Base-by-base conservation (phyloP, 352 stramenopile species). In the Pilasporangium apinafurcum region DNA sequence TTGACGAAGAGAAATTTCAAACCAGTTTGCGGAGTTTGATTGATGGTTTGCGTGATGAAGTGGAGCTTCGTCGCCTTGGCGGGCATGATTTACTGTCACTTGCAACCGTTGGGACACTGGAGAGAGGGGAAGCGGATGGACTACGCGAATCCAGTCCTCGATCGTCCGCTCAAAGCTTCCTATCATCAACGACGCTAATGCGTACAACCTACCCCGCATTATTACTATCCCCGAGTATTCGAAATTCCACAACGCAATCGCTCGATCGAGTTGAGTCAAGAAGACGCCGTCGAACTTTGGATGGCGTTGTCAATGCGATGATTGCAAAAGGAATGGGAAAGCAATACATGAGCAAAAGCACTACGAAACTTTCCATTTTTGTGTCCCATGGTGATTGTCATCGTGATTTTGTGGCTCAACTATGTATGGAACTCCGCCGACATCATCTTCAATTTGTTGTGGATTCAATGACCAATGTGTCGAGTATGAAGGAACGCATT, bases 341-440 rank as follows among this genome's bases (percentile, higher is more conserved):
- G n/a, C n/a, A n/a, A n/a, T n/a, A n/a, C n/a, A n/a, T n/a, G n/a
- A n/a, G n/a, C n/a, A n/a, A n/a, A n/a, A n/a, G n/a, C n/a, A n/a
- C n/a, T n/a, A 13, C 56, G 18, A 40, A 52, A 13, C 64, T 76
- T 18, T 87, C 68, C 8, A 71, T 92, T 14, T 88, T 92, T 44
- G 55, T 92, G 8, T 84, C 71, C 12, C 80, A 92, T 26, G 80
- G 80, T 5, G 77, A 90, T 41, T 84, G 67, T 34, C 80, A 90
- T 50, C 59, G 53, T 2, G 62, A 81, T 44, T 90, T 92, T 37
- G 76, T 89, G 8, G 64, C 57, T 12, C 57, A 56, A 18, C 53
- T 90, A 21, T 79, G 66, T 37, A 67, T 43, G 2, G 66, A 86
- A 34, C 53, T 90, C 28, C 60, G 56, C 10, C 56, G 65, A 5